These are phyloP conservation scores for Sporothrix curviconia DNA, from an alignment of 2,329 filamentous ascomycete genomes.

Conservation along the genomic window DNA sequence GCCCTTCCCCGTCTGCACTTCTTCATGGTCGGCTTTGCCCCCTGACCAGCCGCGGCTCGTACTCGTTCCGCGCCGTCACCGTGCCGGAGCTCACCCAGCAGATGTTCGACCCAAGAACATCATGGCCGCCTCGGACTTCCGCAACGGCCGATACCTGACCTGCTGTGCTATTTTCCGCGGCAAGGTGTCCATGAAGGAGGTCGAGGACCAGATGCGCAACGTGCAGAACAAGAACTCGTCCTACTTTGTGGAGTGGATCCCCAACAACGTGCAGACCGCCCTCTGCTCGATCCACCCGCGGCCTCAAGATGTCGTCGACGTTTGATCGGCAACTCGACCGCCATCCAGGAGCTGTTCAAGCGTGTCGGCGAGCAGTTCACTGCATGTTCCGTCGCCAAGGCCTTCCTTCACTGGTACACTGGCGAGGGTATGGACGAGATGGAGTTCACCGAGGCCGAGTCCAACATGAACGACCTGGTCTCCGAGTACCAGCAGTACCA, in stretches of 20 bases:
- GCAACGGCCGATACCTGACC: conserved; percentile 98
- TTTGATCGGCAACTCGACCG: conserved; percentile 99
- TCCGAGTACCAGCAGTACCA: conserved; percentile 99
- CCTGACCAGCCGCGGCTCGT: conserved; percentile 75
- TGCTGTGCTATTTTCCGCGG: conserved; percentile 99
- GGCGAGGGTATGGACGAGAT: conserved; percentile 99
- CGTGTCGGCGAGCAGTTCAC: conserved; percentile 99
- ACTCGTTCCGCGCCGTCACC: conserved; percentile 95
- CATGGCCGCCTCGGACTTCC: conserved; percentile 99
- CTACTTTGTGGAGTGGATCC: conserved; percentile 99
- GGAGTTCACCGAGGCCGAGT: conserved; percentile 99
- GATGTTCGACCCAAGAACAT: conserved; percentile 99
- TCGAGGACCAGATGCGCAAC: conserved; percentile 99
- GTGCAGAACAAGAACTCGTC: conserved; percentile 99
- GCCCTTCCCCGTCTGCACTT: conserved; percentile 99
- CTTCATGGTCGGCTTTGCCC: conserved; percentile 99
- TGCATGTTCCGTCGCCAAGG: conserved; percentile 99
- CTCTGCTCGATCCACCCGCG: conserved; percentile 98
- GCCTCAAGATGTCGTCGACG: conserved; percentile 98
- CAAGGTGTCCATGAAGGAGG: conserved; percentile 99
- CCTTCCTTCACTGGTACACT: conserved; percentile 99
- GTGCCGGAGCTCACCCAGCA: conserved; percentile 99
- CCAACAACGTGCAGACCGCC: conserved; percentile 99
- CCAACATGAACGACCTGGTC: conserved; percentile 99
- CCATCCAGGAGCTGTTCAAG: conserved; percentile 99